These are phyloP conservation scores for Mucor plumbeus DNA, from an alignment of 371 early-diverging fungal genomes.

Conservation along the genomic window DNA sequence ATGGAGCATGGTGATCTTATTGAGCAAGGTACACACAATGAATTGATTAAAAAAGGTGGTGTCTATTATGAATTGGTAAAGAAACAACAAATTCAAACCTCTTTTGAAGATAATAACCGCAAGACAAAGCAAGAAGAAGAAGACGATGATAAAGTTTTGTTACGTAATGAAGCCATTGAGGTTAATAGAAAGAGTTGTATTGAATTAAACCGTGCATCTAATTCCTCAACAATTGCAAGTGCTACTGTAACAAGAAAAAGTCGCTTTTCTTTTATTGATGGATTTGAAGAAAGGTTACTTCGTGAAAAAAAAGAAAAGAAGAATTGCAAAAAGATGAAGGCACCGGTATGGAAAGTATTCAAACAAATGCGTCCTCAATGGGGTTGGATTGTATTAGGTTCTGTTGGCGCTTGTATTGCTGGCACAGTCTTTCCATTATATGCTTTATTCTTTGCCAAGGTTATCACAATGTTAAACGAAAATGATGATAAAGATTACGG, in stretches of 20 bases:
- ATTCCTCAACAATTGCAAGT: constrained; percentile 5
- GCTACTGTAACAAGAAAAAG: constrained; percentile 20
- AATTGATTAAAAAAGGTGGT: constrained; percentile 59
- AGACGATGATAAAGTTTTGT: background rate
- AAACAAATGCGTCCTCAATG: constrained; percentile 30
- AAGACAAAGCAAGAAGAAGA: background rate
- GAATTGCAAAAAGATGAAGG: constrained; percentile 39
- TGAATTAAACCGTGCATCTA: background rate
- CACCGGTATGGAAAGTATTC: constrained; percentile 47
- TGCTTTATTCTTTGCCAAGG: constrained; percentile 23
- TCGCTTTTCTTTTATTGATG: constrained; percentile 21
- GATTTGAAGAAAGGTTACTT: constrained; percentile 37
- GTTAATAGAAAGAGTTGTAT: constrained; percentile 16
- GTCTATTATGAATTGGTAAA: constrained; percentile 60
- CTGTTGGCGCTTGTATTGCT: constrained; percentile 54
- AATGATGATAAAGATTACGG: constrained; percentile 33
- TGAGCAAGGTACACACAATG: constrained; percentile 76
- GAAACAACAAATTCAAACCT: constrained; percentile 50
- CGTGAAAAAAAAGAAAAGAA: constrained; percentile 37
- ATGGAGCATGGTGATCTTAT: constrained; percentile 73
- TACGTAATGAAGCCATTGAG: constrained; percentile 12
- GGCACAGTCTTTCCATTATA: constrained; percentile 54
- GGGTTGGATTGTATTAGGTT: constrained; percentile 27
- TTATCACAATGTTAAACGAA: constrained; percentile 24
- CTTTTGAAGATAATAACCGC: background rate